phyloP scores from a whole-genome alignment of 2,329 filamentous ascomycete species.

The Nemania sp. region DNA sequence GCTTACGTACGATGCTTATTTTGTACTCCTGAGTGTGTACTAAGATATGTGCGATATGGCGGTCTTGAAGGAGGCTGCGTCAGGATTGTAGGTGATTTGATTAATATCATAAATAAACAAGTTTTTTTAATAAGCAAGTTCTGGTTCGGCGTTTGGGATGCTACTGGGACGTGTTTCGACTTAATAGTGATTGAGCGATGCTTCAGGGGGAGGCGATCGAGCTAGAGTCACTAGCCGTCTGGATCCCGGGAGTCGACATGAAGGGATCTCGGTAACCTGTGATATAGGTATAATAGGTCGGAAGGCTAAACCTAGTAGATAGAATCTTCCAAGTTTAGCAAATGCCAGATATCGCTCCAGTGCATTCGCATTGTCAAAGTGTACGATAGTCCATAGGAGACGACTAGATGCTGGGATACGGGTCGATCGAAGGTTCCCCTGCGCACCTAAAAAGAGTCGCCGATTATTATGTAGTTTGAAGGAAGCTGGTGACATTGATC shows the following conservation, averaged over 20 bases:
- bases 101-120: too few species aligned
- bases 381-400: background rate
- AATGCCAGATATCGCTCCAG: background rate
- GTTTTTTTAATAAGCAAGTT: background rate
- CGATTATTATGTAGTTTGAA: background rate
- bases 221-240: background rate
- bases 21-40: background rate
- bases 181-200: background rate
- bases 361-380: background rate
- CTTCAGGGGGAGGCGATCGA: background rate
- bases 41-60: background rate
- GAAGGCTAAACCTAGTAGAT: background rate
- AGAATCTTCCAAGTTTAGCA: background rate
- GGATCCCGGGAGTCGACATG: too few species aligned
- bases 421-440: background rate
- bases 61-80: background rate
- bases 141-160: background rate
- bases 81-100: background rate
- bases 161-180: background rate
- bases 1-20: slow-evolving; percentile 3
- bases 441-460: background rate
- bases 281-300: background rate
- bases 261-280: background rate
- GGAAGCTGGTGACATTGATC: background rate
- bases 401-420: background rate